A percentile compares a stretch with the other conserved stretches of the same genome.
Evolutionary conservation across 495 filamentous ascomycete genomes (phyloP).

Genomic region (Penicillium macrosclerotiorum): DNA sequence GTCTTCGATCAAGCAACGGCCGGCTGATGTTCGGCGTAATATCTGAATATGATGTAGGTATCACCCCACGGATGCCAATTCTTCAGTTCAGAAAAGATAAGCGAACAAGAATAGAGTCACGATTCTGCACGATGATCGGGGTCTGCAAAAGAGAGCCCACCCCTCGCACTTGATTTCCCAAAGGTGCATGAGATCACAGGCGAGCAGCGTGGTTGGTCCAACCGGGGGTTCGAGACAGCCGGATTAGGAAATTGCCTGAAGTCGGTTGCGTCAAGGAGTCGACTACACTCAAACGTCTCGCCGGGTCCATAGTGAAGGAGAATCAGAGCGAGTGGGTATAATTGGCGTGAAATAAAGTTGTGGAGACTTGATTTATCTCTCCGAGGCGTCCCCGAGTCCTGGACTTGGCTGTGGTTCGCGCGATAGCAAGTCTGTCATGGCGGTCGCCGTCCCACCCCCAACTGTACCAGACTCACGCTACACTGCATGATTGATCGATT

Average conservation of each 20-base stretch:
- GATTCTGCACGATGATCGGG: neutral
- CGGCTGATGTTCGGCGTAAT: too few relatives aligned
- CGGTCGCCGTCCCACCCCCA: too few relatives aligned
- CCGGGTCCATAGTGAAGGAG: neutral
- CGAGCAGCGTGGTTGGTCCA: neutral
- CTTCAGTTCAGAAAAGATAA: too few relatives aligned
- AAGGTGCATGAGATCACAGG: neutral
- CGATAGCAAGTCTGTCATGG: too few relatives aligned
- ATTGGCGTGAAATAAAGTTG: neutral
- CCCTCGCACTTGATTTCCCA: neutral
- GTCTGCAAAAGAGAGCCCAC: neutral
- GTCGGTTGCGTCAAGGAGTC: conserved; percentile 31
- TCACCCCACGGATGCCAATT: too few relatives aligned
- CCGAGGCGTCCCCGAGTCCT: neutral
- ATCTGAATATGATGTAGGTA: too few relatives aligned
- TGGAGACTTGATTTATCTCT: neutral
- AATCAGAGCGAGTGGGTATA: neutral
- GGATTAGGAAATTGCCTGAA: conserved; percentile 9
- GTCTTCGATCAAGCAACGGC: too few relatives aligned
- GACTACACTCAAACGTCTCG: too few relatives aligned
- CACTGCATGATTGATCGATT: too few relatives aligned
- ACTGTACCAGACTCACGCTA: too few relatives aligned
- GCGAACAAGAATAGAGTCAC: neutral
- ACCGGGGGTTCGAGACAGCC: conserved; percentile 1
- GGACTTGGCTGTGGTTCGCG: neutral